Evolutionary conservation across 805 yeast species (phyloP).

Genomic region (Sungouiozyma intestinalis): DNA sequence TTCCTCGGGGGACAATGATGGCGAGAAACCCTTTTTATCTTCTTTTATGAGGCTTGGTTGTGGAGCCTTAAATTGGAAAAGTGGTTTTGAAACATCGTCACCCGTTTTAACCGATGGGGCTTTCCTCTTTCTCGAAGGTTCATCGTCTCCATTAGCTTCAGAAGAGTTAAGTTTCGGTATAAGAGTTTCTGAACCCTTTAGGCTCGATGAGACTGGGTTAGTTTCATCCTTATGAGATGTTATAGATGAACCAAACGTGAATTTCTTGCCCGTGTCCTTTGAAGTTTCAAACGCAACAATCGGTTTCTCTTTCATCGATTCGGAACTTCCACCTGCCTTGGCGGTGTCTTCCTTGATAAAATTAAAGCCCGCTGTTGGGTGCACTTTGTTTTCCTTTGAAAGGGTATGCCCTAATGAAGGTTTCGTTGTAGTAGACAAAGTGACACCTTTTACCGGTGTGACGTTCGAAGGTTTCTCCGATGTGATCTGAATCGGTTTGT

Average conservation of each 20-base stretch:
- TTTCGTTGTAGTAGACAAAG: neutral
- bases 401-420: neutral
- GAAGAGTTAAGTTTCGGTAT: neutral
- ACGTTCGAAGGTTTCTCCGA: neutral
- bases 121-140: conserved; percentile 5
- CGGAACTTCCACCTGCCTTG: conserved; percentile 9
- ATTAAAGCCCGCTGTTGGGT: conserved; percentile 26
- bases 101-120: too few species aligned
- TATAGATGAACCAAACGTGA: neutral
- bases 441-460: neutral
- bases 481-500: neutral
- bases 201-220: neutral
- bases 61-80: conserved; percentile 3
- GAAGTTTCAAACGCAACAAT: neutral
- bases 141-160: conserved; percentile 5
- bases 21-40: conserved; percentile 1
- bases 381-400: conserved; percentile 5
- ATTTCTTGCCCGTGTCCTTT: neutral
- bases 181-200: too few species aligned
- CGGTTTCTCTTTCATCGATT: neutral
- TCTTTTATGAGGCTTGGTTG: neutral
- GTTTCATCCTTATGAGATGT: too few species aligned
- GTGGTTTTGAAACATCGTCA: conserved; percentile 4
- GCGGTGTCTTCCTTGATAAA: conserved; percentile 19
- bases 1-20: conserved; percentile 10